Evolutionary conservation across 108 stramenopile genomes (phyloP), one percentile per base, ranked within the genome.

Genomic region (Poteriospumella lacustris): DNA sequence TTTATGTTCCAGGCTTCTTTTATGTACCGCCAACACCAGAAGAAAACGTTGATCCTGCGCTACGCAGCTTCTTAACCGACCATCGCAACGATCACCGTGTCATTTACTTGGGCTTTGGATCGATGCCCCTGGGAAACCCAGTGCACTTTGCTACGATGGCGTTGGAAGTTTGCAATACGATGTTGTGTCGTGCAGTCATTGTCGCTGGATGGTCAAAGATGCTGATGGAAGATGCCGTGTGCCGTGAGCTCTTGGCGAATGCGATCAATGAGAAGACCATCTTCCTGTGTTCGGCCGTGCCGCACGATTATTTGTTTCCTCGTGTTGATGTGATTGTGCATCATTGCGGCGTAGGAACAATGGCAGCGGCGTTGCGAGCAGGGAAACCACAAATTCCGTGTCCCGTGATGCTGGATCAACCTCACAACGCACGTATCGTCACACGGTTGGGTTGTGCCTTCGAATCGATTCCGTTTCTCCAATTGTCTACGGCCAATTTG

Each of bases 261-360:
- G 9, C 28, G 15, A 64, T 3, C 9, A 3, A 24, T 24, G 36
- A 24, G 33, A 9, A 34, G 31, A 64, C 60, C 9, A 64, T 64
- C 31, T 34, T 64, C 15, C 33, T 64, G 28, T 26, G 28, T 31
- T 3, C 28, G 31, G 15, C 60, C 36, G 60, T 64, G 9, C 60
- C 60, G 15, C 60, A 64, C 36, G 60, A 64, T 24, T 64, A 34
- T 26, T 34, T 64, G 15, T 64, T 64, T 33, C 60, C 60, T 12
- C 3, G 24, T 5, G 36, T 64, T 26, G 36, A 24, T 34, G 28
- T 26, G 33, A 64, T 64, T 31, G 60, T 64, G 28, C 60, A 64
- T 24, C 60, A 64, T 24, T 64, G 60, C 36, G 60, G 60, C 3
- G 60, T 64, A 64, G 60, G 60, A 34, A 64, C 60, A 31, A 64